Evolutionary conservation across 176 grass and related monocot genomes (phyloP).

Genomic region (Dendrocalamus sinicus): DNA sequence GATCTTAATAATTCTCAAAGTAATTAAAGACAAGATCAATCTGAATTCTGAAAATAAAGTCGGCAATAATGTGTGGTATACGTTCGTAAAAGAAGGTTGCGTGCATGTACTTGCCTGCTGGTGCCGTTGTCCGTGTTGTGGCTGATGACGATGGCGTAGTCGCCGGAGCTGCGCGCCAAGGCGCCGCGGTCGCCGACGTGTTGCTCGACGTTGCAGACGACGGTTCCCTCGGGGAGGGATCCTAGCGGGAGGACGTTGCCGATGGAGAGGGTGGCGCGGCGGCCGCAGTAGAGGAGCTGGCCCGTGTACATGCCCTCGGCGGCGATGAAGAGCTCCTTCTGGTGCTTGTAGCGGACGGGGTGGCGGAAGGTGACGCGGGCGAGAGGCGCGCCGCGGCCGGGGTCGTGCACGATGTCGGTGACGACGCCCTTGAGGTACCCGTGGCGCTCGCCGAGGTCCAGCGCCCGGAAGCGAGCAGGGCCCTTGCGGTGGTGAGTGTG

Average conservation of each 20-base stretch:
- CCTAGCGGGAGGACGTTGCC: slow-evolving; percentile 78
- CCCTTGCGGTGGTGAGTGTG: too few species aligned
- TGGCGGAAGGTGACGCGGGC: too few species aligned
- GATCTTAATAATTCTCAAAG: too few species aligned
- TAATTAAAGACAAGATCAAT: too few species aligned
- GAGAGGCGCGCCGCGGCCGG: slow-evolving; percentile 60
- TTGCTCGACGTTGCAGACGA: slow-evolving; percentile 88
- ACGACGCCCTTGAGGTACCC: slow-evolving; percentile 87
- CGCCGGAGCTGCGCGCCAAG: too few species aligned
- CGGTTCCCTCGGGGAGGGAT: slow-evolving; percentile 70
- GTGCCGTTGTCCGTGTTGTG: too few species aligned
- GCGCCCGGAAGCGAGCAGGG: too few species aligned
- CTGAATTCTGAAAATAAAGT: too few species aligned
- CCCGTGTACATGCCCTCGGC: slow-evolving; percentile 90
- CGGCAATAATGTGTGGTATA: too few species aligned
- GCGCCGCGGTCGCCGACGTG: slow-evolving; percentile 77
- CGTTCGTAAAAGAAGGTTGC: too few species aligned
- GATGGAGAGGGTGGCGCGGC: slow-evolving; percentile 60
- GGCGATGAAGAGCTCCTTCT: slow-evolving; percentile 90
- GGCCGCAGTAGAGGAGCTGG: slow-evolving; percentile 85
- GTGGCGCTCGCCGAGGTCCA: slow-evolving; percentile 64
- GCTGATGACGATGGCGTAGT: too few species aligned
- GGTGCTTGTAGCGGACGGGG: slow-evolving; percentile 75
- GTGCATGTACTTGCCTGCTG: too few species aligned
- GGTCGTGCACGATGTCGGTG: slow-evolving; percentile 82